Base-by-base conservation (phyloP, 169 alveolate genomes). In the Plasmodium coatneyi region DNA sequence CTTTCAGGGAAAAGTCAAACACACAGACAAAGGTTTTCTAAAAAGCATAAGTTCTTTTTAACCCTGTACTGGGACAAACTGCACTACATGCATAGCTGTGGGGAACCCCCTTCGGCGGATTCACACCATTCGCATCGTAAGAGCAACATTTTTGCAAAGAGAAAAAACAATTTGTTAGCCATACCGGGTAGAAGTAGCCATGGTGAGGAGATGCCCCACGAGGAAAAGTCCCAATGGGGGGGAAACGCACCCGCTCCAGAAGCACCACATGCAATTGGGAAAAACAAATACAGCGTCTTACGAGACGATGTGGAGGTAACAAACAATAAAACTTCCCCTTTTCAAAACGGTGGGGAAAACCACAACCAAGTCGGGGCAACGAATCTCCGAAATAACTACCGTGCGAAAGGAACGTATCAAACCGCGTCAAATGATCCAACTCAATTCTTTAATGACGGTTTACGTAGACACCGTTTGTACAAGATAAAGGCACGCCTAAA, bases 41-140 rank as follows among this genome's bases (percentile, higher is more conserved):
- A 89, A 89, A 89, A 79, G 25, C 76, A 56, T 2, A 60, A 79
- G 46, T 52, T 79, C 1, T 32, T 39, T 89, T 80, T 89, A 46
- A 41, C 46, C 19, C 32, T 89, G 5, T 89, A 89, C 34, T 89
- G 81, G 49, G 49, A n/a, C 5, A 89, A 89, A 79, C 70, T 89
- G 14, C 54, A 86, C 43, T 19, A 56, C 43, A 9, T 28, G 7
- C 30, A 86, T 74, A 66, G n/a, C 60, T 19, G 5, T 66, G 36
- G n/a, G 46, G 14, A 54, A 70, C 72, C 30, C 9, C 12, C 22
- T 54, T 5, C 2, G 34, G 30, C 43, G 19, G 34, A 83, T 25
- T 0, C 39, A 14, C 36, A 82, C 25, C 32, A 14, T 49, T 54
- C 39, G 66, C 34, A 66, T 7, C 16, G 14, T 19, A 66, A 66